Conservation (phyloP, 805 yeast species). For the Ogataea methanolica region DNA sequence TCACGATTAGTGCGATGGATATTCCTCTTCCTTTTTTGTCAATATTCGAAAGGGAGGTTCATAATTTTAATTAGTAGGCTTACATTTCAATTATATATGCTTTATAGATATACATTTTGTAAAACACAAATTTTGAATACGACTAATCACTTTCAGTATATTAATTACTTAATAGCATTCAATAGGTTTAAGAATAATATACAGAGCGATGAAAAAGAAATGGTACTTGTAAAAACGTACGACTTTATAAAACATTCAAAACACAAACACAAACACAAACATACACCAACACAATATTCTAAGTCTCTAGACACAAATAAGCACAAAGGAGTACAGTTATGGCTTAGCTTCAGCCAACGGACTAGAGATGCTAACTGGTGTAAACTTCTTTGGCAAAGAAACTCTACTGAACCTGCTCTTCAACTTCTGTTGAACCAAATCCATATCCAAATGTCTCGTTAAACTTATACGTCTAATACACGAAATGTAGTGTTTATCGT, state of each 20-base stretch:
- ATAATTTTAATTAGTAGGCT: neutral
- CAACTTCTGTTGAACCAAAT: conserved; percentile 76
- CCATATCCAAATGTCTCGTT: conserved; percentile 91
- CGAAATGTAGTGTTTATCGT: conserved; percentile 93
- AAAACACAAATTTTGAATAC: too few relatives aligned
- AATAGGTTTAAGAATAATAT: too few relatives aligned
- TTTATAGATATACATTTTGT: too few relatives aligned
- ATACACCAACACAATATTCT: neutral
- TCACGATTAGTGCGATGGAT: neutral
- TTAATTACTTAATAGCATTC: too few relatives aligned
- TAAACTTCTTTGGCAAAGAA: conserved; percentile 82
- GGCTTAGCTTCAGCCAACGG: conserved; percentile 22
- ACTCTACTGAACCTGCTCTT: conserved; percentile 82
- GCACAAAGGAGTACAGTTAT: neutral
- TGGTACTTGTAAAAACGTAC: too few relatives aligned
- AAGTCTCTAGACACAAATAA: neutral
- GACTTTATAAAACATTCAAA: too few relatives aligned
- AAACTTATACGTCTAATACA: conserved; percentile 88
- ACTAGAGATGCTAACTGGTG: conserved; percentile 83
- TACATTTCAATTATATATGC: neutral
- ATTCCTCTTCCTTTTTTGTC: conserved; percentile 1
- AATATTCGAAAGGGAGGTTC: neutral
- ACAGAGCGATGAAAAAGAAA: too few relatives aligned
- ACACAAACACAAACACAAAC: neutral
- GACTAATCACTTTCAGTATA: too few relatives aligned